Evolutionary conservation across 2,329 filamentous ascomycete genomes (phyloP), one percentile per base, ranked within the genome.

Genomic region (Huntiella abstrusa): DNA sequence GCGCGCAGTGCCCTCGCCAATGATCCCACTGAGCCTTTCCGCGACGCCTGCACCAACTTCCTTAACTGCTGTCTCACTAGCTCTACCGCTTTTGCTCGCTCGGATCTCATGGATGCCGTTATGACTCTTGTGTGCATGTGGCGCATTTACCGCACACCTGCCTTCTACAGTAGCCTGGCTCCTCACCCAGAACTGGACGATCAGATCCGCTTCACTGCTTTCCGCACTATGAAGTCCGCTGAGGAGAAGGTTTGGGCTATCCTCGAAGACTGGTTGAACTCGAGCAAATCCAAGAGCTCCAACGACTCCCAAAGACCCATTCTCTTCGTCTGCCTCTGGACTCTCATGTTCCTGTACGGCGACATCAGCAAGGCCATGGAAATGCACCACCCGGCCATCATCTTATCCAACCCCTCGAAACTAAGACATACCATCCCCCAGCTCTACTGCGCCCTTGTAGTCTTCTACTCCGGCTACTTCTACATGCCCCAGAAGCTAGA

Each of bases 301-400:
- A 64, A 64, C 10, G 59, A 60, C 53, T 51, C 56, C 1, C 55
- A 62, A 11, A 60, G 59, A 42, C 55, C 68, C 48, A 60, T 63
- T n/a, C 53, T 70, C 16, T 70, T 67, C 66, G 63, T 60, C 12
- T 63, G 62, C 53, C 55, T 69, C 54, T 70, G 68, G 66, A 64
- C 69, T 50, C 55, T 69, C 47, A 64, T 70, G 38, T 58, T 70
- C 36, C 62, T 68, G 53, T 69, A 70, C 50, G 61, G 62, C 16
- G 64, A 69, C 45, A 55, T 69, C 39, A 46, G 39, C 43, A 40
- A 45, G 43, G 12, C 32, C 16, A 41, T 55, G 60, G 17, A 12
- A 11, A 41, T 41, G 40, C 15, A 32, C 10, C 22, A 28, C 13
- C 15, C 19, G 6, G 22, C 33, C 28, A 13, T 22, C 16, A 8